These are phyloP conservation scores for Vanilla planifolia DNA, from an alignment of 106 monocot species.

Conservation along the genomic window DNA sequence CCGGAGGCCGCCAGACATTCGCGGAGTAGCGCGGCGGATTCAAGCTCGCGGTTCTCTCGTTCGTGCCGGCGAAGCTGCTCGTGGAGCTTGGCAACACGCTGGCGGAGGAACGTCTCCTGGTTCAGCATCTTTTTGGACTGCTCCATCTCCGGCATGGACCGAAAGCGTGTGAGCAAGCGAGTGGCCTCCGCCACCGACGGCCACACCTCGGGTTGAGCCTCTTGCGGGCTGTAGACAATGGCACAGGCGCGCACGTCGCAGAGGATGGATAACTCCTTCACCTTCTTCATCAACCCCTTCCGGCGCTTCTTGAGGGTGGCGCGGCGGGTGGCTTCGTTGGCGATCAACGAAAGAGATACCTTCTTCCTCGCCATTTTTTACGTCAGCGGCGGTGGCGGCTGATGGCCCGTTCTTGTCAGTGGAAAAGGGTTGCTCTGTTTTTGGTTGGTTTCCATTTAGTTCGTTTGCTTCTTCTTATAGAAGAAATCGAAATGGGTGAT, in stretches of 20 bases:
- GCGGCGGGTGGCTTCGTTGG: constrained; percentile 4
- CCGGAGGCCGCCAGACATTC: constrained; percentile 2
- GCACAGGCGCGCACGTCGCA: constrained; percentile 7
- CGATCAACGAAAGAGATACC: constrained; percentile 4
- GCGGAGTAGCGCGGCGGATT: background rate
- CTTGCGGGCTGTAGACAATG: constrained; percentile 5
- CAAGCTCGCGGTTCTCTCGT: background rate
- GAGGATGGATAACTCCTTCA: constrained; percentile 11
- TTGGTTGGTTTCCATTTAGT: background rate
- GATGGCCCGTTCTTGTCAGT: background rate
- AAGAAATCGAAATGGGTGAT: no score
- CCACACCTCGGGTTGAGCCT: background rate
- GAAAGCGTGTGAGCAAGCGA: background rate
- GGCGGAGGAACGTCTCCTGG: constrained; percentile 6
- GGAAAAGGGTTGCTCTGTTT: no score
- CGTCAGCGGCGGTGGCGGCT: no score
- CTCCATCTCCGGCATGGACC: constrained; percentile 8
- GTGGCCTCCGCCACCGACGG: background rate
- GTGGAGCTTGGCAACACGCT: background rate
- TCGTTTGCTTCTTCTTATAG: background rate
- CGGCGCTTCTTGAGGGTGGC: constrained; percentile 12
- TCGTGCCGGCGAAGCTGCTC: background rate
- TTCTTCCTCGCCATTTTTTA: constrained; percentile 14
- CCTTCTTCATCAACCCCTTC: constrained; percentile 16
- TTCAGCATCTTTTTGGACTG: constrained; percentile 9